A percentile compares a stretch with the other conserved stretches of the same genome.
Conservation (phyloP, 305 asterid genomes). For the Fraxinus platypoda region DNA sequence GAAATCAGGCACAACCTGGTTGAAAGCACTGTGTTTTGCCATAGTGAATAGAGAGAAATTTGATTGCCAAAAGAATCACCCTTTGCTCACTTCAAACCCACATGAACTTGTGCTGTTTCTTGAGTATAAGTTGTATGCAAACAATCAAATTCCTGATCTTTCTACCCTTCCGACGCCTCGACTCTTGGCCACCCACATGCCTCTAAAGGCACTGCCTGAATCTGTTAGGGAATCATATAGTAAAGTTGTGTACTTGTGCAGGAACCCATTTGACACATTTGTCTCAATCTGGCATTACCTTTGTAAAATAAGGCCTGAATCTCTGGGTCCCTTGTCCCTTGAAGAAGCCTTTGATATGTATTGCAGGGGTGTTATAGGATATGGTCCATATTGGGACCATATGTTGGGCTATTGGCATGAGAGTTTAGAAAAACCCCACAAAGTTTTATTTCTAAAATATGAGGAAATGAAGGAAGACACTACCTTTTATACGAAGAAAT, state of each 20-base stretch:
- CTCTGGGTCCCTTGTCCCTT: constrained; percentile 25
- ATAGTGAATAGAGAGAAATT: constrained; percentile 23
- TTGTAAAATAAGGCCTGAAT: constrained; percentile 22
- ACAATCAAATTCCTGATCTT: constrained; percentile 27
- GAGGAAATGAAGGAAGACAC: constrained; percentile 43
- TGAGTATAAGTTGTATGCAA: constrained; percentile 35
- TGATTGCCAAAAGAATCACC: constrained; percentile 19
- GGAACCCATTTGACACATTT: constrained; percentile 47
- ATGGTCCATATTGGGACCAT: constrained; percentile 58
- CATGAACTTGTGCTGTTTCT: constrained; percentile 42
- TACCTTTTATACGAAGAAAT: constrained; percentile 23
- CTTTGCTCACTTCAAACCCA: constrained; percentile 41
- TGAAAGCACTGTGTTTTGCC: constrained; percentile 38
- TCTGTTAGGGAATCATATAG: constrained; percentile 27
- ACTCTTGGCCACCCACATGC: constrained; percentile 42
- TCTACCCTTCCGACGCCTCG: constrained; percentile 26
- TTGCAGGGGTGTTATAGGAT: constrained; percentile 38
- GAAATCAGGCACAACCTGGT: constrained; percentile 52
- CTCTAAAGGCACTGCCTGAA: constrained; percentile 28
- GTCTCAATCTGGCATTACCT: constrained; percentile 45
- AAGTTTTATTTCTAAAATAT: constrained; percentile 44
- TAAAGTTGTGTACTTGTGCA: constrained; percentile 36
- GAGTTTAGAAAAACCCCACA: constrained; percentile 33
- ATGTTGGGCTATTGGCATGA: constrained; percentile 44
- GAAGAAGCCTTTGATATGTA: constrained; percentile 40